Evolutionary conservation across 768 basidiomycete species (phyloP), one percentile per base, ranked within the genome.

Genomic region (Phaeotremella skinneri): DNA sequence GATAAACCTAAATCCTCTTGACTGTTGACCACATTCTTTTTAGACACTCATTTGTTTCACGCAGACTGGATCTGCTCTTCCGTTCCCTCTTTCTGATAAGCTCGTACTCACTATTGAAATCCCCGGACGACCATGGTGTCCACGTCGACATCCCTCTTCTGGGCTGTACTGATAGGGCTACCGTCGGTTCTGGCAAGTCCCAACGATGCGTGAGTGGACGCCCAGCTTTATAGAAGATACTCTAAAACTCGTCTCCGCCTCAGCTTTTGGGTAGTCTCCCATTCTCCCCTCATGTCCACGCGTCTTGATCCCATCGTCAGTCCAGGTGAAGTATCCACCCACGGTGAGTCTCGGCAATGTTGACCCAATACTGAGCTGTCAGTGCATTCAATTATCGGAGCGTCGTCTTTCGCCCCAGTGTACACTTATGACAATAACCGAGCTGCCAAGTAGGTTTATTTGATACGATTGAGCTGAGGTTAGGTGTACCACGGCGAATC

Each of bases 361-460:
- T 30, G 30, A 14, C 17, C 9, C 11, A 56, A 7, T n/a, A 16
- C 21, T 7, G 16, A 27, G 3, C 9, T 13, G 20, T 16, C 45
- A 43, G 47, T 29, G 25, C 49, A 41, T 49, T 17, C 4, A 34
- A 62, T 70, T 37, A 54, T 66, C 39, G 69, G 69, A 17, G 55
- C 55, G n/a, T 52, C 51, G 4, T 55, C 62, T 11, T 70, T 70
- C 49, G 39, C 31, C 17, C 55, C 59, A 7, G 49, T 31, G 13
- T 55, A 56, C 29, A 34, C 23, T 20, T 68, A 69, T 51, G 66
- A 53, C 16, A 50, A 54, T n/a, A 54, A 23, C 27, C 58, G 45
- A 16, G 37, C 61, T 85, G 87, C 76, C 85, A 88, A 82, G 85
- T 86, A 70, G 65, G 75, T 56, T 47, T 49, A 1, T 23, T 27